Percentiles rank a stretch among this genome's conserved stretches.
These are phyloP conservation scores for Panaeolus papilionaceus DNA, from an alignment of 768 basidiomycete genomes.

Conservation along the genomic window DNA sequence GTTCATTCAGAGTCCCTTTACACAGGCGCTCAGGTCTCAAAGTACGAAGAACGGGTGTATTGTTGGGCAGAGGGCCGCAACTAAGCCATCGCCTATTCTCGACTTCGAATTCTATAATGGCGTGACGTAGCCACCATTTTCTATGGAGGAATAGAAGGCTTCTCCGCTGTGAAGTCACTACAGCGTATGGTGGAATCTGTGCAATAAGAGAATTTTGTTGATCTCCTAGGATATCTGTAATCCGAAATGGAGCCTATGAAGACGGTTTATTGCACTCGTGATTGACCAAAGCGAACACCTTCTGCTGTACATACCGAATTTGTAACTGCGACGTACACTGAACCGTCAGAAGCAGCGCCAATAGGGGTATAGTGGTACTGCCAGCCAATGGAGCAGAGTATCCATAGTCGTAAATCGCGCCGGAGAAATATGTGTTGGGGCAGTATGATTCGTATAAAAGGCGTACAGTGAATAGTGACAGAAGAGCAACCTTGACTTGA, in stretches of 20 bases:
- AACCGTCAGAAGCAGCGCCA: neutral
- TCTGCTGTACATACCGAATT: conserved; percentile 2
- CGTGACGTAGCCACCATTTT: conserved; percentile 9
- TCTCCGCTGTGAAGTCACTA: neutral
- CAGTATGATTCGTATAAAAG: neutral
- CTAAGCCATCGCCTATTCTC: neutral
- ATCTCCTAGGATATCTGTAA: neutral
- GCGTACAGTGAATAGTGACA: neutral
- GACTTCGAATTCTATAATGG: neutral
- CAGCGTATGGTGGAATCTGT: neutral
- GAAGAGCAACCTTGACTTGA: neutral
- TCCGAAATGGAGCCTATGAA: conserved; percentile 5
- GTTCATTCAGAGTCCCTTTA: neutral
- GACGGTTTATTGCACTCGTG: neutral
- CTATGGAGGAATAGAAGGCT: conserved; percentile 1
- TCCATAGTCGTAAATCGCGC: neutral
- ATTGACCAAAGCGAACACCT: neutral
- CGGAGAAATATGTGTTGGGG: neutral
- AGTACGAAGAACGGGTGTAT: neutral
- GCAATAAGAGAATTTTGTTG: neutral
- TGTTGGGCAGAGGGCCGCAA: neutral
- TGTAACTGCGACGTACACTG: neutral
- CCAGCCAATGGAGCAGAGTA: neutral
- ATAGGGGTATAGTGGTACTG: neutral
- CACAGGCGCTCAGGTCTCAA: neutral